These are phyloP conservation scores for Carpinus viminea DNA, from an alignment of 306 rosid species.

Conservation along the genomic window DNA sequence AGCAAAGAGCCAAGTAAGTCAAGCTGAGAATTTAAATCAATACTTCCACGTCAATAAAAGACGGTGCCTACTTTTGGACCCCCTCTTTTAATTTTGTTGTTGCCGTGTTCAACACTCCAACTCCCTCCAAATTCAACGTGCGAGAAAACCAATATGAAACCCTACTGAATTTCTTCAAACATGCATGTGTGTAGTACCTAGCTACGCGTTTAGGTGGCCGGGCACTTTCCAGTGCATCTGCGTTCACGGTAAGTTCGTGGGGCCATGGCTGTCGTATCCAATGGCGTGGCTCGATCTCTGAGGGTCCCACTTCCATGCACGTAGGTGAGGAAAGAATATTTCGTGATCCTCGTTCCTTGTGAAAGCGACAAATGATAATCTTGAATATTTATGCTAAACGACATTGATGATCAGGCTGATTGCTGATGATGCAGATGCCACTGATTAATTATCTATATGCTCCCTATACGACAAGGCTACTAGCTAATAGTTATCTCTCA, in stretches of 20 bases:
- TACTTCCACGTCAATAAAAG: conserved; percentile 53
- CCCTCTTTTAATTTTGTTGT: conserved; percentile 33
- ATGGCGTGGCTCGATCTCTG: not conserved
- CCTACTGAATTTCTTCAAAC: conserved; percentile 27
- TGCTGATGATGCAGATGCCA: not conserved
- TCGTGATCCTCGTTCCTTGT: conserved; percentile 12
- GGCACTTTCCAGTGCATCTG: conserved; percentile 26
- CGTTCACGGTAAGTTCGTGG: conserved; percentile 27
- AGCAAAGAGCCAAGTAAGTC: conserved; percentile 15
- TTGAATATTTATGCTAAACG: not conserved
- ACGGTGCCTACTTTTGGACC: conserved; percentile 95
- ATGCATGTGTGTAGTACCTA: not conserved
- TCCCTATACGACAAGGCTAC: not conserved
- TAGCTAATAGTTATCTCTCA: not conserved
- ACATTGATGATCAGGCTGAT: not conserved
- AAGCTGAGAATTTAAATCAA: conserved; percentile 31
- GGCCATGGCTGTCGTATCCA: conserved; percentile 14
- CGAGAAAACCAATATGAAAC: conserved; percentile 23
- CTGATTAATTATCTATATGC: not conserved
- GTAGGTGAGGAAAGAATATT: conserved; percentile 21
- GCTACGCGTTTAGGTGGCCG: not conserved
- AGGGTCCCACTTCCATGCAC: conserved; percentile 48
- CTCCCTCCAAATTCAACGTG: conserved; percentile 48
- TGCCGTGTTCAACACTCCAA: conserved; percentile 70
- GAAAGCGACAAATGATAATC: conserved; percentile 38